Base-by-base conservation (phyloP, 176 grass and related monocot genomes). In the Pharus latifolius region DNA sequence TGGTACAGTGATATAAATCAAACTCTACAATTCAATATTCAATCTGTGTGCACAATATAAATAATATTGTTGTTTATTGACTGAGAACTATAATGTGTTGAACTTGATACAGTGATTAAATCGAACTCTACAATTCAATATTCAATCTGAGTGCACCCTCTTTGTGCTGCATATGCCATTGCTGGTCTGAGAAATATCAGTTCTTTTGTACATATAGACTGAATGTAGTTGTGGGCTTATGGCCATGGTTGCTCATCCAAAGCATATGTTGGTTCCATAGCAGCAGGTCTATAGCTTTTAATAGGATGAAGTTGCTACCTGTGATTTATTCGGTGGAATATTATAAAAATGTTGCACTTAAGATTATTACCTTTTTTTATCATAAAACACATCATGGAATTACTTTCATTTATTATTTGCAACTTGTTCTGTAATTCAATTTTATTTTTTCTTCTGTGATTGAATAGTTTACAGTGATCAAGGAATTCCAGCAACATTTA, bases 391-490 rank as follows among this genome's bases (percentile, higher is more conserved):
- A 29, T 12, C 59, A 34, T 16, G 2, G 16, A 77, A 37, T 22
- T 40, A 16, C 42, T 65, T 57, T 56, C 31, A 50, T 16, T 19
- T 45, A 51, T 70, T 56, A 20, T 67, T 6, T 72, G 40, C 18
- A 14, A 32, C 41, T 52, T 48, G 31, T 62, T 33, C 12, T 53
- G 5, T 23, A 6, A 63, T 83, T 47, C 70, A 35, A 69, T 32
- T 28, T n/a, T n/a, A n/a, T n/a, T 27, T 65, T 53, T 77, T 33
- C 14, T 42, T 59, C 66, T 63, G 43, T 66, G 9, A 16, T 44
- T 76, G 63, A 37, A 27, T 68, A 98, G 94, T 98, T 75, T 88
- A 75, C 71, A 98, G 43, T 66, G 94, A 93, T 42, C 81, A 85
- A 80, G 89, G 94, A 72, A 69, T 90, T 65, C 94, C 86, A 29